Evolutionary conservation across 192 early-diverging fungal species (phyloP), one percentile per base, ranked within the genome.

Genomic region (Jimgerdemannia lactiflua): DNA sequence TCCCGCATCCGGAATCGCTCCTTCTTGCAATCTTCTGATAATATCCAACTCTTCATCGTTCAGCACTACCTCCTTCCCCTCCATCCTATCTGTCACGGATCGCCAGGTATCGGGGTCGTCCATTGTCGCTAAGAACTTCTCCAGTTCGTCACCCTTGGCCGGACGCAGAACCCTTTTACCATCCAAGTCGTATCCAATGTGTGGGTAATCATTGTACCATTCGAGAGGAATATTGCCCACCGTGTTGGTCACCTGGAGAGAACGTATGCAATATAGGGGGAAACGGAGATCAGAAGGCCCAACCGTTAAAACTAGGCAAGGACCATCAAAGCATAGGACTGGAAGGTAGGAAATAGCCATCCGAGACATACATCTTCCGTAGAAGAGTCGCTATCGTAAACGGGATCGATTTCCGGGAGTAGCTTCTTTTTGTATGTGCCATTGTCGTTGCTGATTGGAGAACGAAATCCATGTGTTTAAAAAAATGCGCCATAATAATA

Each of bases 151-250:
- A 39, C 87, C 88, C n/a, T 89, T 93, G 17, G 91, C 91, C n/a
- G 95, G 95, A 76, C 86, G 89, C 86, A 94, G 83, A 42, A 99
- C 91, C 81, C 91, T 95, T 78, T 99, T 96, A 44, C 98, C 98
- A 75, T 97, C 85, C 41, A 97, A 84, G 76, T 95, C 92, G 80
- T 99, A 99, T 54, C 98, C 98, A 72, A 98, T 97, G 78, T 99
- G 98, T 69, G 92, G 93, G 64, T 93, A 94, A 65, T 99, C 98
- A 49, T 94, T 92, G 79, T 99, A 99, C 97, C 97, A 99, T 82
- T 97, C 94, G 80, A 97, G 91, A 7, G 98, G 96, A 43, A 99
- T 89, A 72, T 98, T 96, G 70, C 98, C 98, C 70, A 98, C 91
- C 0, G 96, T 97, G 80, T 99, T 99, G 18, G 80, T 79, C 2